Evolutionary conservation across 192 early-diverging fungal genomes (phyloP), one percentile per base, ranked within the genome.

Genomic region (Backusella australiensis): DNA sequence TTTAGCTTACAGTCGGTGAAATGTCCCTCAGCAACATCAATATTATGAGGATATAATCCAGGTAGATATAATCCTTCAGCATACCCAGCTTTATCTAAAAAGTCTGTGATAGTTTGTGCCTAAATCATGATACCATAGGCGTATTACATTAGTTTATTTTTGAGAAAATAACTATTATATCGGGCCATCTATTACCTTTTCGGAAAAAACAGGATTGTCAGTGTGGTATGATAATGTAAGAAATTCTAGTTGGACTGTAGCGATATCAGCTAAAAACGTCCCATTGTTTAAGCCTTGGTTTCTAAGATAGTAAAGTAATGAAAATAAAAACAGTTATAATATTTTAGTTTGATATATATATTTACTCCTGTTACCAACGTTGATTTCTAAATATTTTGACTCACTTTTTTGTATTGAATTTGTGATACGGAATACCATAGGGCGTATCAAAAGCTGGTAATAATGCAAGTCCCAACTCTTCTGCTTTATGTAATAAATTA

Each of bases 141-240:
- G 46, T 32, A 19, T 72, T 53, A 11, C 8, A 17, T 21, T 1
- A 21, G 3, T 38, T n/a, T 69, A 8, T 69, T 44, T 70, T 46
- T 38, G 29, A 46, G 9, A 67, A 67, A 14, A 44, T 44, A 44
- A 3, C 15, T 4, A 44, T 17, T 15, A 7, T 49, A 17, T 49
- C 46, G 39, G 12, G 29, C 0, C 19, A 39, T 5, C 8, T 23
- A 26, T 83, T 73, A 91, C 90, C 80, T 83, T 83, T 34, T 86
- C 59, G 34, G 90, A 86, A 75, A 92, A 97, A 8, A 79, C 77
- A 2, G 88, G 82, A 72, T 94, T 83, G 0, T 90, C 89, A 8
- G 94, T 92, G 14, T 94, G 85, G 73, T 91, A 84, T 1, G 91
- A 91, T 19, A 97, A 85, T 71, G 92, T 92, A 80, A 89, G 85